Base-by-base conservation (phyloP, 2,329 filamentous ascomycete genomes). In the Fusarium duplospermum region DNA sequence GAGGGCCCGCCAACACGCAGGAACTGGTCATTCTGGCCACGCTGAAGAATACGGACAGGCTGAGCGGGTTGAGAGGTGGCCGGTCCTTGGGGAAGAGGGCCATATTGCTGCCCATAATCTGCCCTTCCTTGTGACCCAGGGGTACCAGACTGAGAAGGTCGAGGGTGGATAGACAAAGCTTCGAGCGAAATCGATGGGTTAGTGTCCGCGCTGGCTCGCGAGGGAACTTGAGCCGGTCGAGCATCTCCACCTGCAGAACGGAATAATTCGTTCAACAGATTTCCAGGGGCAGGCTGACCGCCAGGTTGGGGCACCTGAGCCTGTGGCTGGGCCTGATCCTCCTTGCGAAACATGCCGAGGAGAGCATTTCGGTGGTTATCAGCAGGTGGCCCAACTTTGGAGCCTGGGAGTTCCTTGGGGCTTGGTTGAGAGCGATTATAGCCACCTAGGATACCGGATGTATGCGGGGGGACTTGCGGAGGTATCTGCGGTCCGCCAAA, bases 261-360 rank as follows among this genome's bases (percentile, higher is more conserved):
- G 31, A 77, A 24, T 4, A 78, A 65, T 11, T 75, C 73, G n/a
- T 68, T 75, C 42, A 77, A 59, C 64, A 77, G 73, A 18, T 70
- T 72, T 5, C 73, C 73, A 63, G 75, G 42, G 29, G 62, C 52
- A 52, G 59, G 64, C 33, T 76, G 71, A 29, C 47, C 47, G 35
- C 42, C 13, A 42, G 57, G 24, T 11, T 73, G 70, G 31, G 66
- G 27, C 20, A 50, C 47, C 16, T 73, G 71, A 6, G 50, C 47
- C n/a, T 60, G 70, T 27, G 60, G 58, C 33, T 61, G 71, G 6
- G 60, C 63, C 24, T 71, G 64, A n/a, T 74, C 71, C 38, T 64
- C 73, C 71, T 85, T 85, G 69, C 88, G 89, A 80, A 91, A 89
- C 82, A 90, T 88, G 24, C 83, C 86, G 16, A 90, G 81, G 22